Evolutionary conservation across 2,329 filamentous ascomycete species (phyloP).

Genomic region (Botrytis galanthina): DNA sequence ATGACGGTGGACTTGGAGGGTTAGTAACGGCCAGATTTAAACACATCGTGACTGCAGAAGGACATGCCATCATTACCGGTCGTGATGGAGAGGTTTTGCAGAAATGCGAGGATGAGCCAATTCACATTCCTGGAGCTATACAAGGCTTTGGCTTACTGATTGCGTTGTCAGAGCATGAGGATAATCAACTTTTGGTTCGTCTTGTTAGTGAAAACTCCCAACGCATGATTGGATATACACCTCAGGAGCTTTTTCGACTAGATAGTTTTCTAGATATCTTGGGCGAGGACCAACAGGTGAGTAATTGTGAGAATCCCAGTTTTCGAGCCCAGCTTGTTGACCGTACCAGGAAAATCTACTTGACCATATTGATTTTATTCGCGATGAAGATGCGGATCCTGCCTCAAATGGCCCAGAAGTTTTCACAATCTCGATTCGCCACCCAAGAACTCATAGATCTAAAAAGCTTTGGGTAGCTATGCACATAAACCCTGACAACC

Average conservation of each 20-base stretch:
- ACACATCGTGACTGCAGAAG: slow-evolving; percentile 71
- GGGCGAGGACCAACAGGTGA: slow-evolving; percentile 19
- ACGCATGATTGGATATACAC: slow-evolving; percentile 71
- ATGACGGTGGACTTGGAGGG: slow-evolving; percentile 24
- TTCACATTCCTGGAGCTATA: slow-evolving; percentile 59
- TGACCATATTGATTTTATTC: slow-evolving; percentile 85
- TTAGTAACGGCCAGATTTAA: slow-evolving; percentile 73
- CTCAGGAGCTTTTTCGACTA: slow-evolving; percentile 70
- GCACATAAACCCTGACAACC: slow-evolving; percentile 67
- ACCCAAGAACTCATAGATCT: slow-evolving; percentile 42
- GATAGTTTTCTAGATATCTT: slow-evolving; percentile 74
- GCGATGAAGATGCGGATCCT: slow-evolving; percentile 77
- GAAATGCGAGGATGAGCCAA: slow-evolving; percentile 86
- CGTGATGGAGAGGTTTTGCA: slow-evolving; percentile 69
- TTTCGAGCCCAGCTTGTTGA: neutral
- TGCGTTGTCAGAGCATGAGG: slow-evolving; percentile 67
- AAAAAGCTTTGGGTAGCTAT: slow-evolving; percentile 85
- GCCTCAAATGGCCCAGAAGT: slow-evolving; percentile 78
- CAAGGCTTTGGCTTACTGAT: slow-evolving; percentile 77
- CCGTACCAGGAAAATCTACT: slow-evolving; percentile 72
- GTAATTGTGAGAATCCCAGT: neutral
- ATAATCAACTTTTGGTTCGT: slow-evolving; percentile 66
- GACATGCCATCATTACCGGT: slow-evolving; percentile 80
- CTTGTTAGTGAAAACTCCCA: slow-evolving; percentile 80
- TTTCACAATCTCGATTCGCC: slow-evolving; percentile 72